Conservation (phyloP, 805 yeast species). For the Kodamaea neixiangensis region DNA sequence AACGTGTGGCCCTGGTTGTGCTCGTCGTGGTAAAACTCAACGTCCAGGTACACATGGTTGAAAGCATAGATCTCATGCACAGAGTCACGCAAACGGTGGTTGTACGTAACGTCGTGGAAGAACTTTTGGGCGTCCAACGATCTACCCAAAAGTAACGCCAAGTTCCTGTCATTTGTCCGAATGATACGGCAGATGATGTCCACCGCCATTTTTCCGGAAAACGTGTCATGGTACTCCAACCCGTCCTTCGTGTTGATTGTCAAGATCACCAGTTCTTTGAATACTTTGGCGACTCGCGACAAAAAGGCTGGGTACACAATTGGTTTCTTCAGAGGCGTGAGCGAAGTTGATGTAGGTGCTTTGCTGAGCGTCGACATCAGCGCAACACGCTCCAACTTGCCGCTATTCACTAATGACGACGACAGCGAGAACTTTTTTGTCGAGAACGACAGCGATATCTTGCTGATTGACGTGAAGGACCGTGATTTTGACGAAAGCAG, state of each 20-base stretch:
- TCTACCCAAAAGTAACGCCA: conserved; percentile 86
- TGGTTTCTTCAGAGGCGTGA: conserved; percentile 50
- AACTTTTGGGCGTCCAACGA: conserved; percentile 92
- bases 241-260: conserved; percentile 89
- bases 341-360: conserved; percentile 26
- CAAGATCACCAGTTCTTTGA: conserved; percentile 66
- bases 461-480: conserved; percentile 43
- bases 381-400: conserved; percentile 28
- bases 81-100: conserved; percentile 89
- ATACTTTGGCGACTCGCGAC: conserved; percentile 78
- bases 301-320: conserved; percentile 86
- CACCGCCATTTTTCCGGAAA: conserved; percentile 92
- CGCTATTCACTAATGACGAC: conserved; percentile 27
- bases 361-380: conserved; percentile 8
- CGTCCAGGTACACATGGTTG: conserved; percentile 53
- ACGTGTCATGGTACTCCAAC: conserved; percentile 86
- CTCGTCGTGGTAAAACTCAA: conserved; percentile 41
- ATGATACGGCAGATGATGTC: conserved; percentile 85
- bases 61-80: conserved; percentile 85
- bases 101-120: conserved; percentile 94
- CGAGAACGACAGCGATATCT: conserved; percentile 40
- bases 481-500: conserved; percentile 42
- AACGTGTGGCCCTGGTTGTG: conserved; percentile 18
- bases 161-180: conserved; percentile 85
- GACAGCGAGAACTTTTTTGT: conserved; percentile 42